Percentiles rank a stretch among this genome's conserved stretches.
These are phyloP conservation scores for Capsella rubella DNA, from an alignment of 441 rosid species.

Conservation along the genomic window DNA sequence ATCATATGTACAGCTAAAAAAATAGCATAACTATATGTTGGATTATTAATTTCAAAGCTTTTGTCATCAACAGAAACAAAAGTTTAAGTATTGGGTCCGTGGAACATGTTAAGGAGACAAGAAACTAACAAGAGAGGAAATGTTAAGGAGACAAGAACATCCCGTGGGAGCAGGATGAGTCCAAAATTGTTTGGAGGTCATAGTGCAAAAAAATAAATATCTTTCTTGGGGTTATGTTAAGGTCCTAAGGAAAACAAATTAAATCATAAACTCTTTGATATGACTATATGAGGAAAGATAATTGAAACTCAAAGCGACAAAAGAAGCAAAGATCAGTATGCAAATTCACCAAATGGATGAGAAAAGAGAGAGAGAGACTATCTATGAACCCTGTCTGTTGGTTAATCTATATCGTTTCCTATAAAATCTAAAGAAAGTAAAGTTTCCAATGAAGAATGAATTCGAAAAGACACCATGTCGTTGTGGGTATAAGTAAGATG, in stretches of 20 bases:
- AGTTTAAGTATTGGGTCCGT: neutral
- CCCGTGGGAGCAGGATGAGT: neutral
- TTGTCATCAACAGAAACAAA: neutral
- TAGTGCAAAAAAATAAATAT: neutral
- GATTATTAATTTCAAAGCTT: neutral
- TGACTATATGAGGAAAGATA: neutral
- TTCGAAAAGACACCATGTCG: neutral
- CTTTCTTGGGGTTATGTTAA: neutral
- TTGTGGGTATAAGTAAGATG: neutral
- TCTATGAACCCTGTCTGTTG: neutral
- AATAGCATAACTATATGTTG: neutral
- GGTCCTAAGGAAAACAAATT: neutral
- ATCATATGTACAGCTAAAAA: neutral
- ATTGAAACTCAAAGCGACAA: neutral
- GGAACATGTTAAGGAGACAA: conserved; percentile 3
- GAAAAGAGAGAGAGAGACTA: neutral
- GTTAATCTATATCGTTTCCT: neutral
- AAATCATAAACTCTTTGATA: neutral
- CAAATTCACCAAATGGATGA: neutral
- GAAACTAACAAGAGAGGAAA: neutral
- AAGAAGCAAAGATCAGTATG: neutral
- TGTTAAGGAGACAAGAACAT: conserved; percentile 30
- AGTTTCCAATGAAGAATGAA: neutral
- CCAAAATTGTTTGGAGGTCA: conserved; percentile 11
- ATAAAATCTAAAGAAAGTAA: neutral